Base-by-base conservation (phyloP, 139 green algal species). In the Spirogloea muscicola region DNA sequence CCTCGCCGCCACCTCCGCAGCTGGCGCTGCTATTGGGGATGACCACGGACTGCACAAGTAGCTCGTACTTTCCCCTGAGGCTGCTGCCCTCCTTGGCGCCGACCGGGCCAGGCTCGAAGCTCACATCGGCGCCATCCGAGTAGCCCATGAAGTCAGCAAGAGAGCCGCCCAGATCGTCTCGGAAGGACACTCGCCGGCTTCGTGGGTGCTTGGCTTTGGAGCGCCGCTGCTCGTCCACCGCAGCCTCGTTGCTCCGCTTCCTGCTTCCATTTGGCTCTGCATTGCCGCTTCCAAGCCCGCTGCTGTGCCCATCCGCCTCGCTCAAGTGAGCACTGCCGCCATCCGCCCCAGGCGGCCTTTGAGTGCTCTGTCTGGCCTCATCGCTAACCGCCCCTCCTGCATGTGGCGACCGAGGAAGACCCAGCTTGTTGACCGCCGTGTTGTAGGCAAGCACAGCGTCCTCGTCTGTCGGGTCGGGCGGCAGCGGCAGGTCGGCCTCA, bases 371-470 rank as follows among this genome's bases (percentile, higher is more conserved):
- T n/a, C n/a, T n/a, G n/a, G n/a, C n/a, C n/a, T n/a, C n/a, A n/a
- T n/a, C n/a, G n/a, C n/a, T n/a, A n/a, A n/a, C n/a, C n/a, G n/a
- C n/a, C n/a, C 46, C 46, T 67, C 7, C 42, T 51, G 40, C 36
- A 70, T 70, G 34, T 6, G 5, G 18, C 52, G 52, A 33, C 18
- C 36, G 10, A 70, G 63, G 60, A 38, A 80, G 9, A 33, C 72
- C 64, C n/a, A 66, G 21, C 29, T 41, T 40, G 34, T 80, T 80
- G 33, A 80, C 41, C 4, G 77, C 25, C 18, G 69, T 80, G 49
- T 80, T 77, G 61, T 80, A 80, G 34, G 70, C 37, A 31, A 77
- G 29, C 38, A 80, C 72, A n/a, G 60, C 72, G 27, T 79, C 72
- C 2, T 34, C 7, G 25, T 80, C 72, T 58, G 5, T 33, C 25